Conservation (phyloP, 129 eudicot genomes). For the Chrysanthemum seticuspe region DNA sequence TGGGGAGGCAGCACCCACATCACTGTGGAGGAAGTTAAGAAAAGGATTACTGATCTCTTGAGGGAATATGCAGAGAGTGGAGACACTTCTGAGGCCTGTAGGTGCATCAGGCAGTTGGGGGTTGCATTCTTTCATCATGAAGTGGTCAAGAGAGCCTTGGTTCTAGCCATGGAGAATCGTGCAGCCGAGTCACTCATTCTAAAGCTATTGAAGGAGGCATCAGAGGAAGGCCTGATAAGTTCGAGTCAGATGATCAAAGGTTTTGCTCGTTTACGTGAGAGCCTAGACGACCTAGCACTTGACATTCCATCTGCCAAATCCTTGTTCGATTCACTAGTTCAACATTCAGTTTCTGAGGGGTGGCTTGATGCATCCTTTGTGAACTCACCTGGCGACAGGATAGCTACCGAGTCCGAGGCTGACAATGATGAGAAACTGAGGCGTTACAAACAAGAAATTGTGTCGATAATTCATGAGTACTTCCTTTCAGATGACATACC, state of each 20-base stretch:
- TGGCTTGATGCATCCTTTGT: conserved; percentile 76
- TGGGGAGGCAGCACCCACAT: conserved; percentile 96
- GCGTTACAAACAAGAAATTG: conserved; percentile 70
- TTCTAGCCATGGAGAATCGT: conserved; percentile 80
- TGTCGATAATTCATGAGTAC: conserved; percentile 76
- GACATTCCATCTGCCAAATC: conserved; percentile 82
- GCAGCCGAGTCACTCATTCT: conserved; percentile 63
- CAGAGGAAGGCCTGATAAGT: conserved; percentile 85
- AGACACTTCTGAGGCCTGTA: conserved; percentile 84
- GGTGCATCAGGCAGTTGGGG: conserved; percentile 80
- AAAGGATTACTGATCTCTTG: conserved; percentile 68
- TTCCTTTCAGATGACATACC: conserved; percentile 90
- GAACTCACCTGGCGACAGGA: conserved; percentile 42
- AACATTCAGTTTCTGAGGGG: conserved; percentile 55
- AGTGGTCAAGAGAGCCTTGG: conserved; percentile 82
- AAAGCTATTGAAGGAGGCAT: conserved; percentile 70
- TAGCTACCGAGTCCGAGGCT: conserved; percentile 24
- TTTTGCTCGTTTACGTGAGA: conserved; percentile 68
- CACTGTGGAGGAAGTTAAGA: conserved; percentile 92
- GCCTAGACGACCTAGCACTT: conserved; percentile 89
- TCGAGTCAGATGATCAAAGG: conserved; percentile 92
- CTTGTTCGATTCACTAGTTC: conserved; percentile 46
- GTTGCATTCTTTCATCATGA: conserved; percentile 92
- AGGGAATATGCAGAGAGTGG: conserved; percentile 85
- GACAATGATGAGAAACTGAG: conserved; percentile 54